phyloP scores from a whole-genome alignment of 129 eudicot species.

The Flaveria brownii region DNA sequence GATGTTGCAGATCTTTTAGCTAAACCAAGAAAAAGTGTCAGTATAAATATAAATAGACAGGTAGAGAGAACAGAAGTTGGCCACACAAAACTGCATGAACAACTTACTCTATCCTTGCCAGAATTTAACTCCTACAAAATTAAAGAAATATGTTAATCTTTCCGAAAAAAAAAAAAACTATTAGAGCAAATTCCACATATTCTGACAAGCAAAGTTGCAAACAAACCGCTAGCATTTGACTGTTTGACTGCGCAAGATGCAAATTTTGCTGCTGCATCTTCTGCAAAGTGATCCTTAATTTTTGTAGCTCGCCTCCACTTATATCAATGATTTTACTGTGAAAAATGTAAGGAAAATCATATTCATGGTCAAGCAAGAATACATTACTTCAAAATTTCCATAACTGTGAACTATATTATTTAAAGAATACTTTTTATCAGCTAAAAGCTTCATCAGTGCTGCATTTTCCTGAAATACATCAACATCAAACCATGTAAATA shows the following conservation, averaged over 20 bases:
- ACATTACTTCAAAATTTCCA: background rate
- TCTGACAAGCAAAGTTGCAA: background rate
- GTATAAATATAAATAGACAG: background rate
- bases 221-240: constrained; percentile 66
- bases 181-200: background rate
- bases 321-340: constrained; percentile 64
- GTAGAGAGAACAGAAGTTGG: background rate
- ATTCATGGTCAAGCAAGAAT: background rate
- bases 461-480: constrained; percentile 57
- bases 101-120: constrained; percentile 64
- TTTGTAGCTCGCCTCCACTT: constrained; percentile 54
- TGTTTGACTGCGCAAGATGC: constrained; percentile 62
- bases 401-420: background rate
- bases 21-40: constrained; percentile 22
- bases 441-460: constrained; percentile 56
- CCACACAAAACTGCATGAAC: background rate
- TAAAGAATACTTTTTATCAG: constrained; percentile 67
- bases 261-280: constrained; percentile 69
- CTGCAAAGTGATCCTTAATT: constrained; percentile 59
- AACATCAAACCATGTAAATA: constrained; percentile 16
- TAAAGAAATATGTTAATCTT: background rate
- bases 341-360: constrained; percentile 30
- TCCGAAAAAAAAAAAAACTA: background rate
- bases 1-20: constrained; percentile 61
- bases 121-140: constrained; percentile 58